These are phyloP conservation scores for Nitzschia palea DNA, from an alignment of 108 stramenopile genomes.

Conservation along the genomic window DNA sequence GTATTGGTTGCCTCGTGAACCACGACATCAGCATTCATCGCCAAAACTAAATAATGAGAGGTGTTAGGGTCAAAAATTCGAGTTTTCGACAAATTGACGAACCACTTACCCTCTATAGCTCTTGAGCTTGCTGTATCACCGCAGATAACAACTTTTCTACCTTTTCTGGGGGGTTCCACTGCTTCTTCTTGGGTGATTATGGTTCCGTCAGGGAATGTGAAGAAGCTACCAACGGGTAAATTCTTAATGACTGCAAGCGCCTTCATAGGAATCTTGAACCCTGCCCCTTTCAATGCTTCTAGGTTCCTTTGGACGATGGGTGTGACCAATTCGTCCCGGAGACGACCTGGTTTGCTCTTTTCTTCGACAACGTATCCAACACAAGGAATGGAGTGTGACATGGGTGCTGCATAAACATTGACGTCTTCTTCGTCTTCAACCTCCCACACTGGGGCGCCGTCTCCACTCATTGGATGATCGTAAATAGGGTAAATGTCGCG, in stretches of 20 bases:
- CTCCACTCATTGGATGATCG: constrained; percentile 61
- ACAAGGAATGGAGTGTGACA: constrained; percentile 94
- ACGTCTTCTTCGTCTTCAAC: constrained; percentile 82
- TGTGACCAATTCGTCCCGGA: constrained; percentile 72
- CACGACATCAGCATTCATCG: constrained; percentile 77
- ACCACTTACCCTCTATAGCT: constrained; percentile 22
- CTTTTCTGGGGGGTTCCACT: constrained; percentile 72
- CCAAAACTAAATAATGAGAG: constrained; percentile 33
- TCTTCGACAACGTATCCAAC: constrained; percentile 93
- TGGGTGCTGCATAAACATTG: constrained; percentile 86
- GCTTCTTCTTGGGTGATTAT: constrained; percentile 79
- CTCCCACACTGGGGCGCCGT: constrained; percentile 87
- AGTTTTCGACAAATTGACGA: background rate
- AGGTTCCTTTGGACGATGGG: constrained; percentile 80
- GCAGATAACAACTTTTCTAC: constrained; percentile 92
- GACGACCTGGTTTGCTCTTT: constrained; percentile 71
- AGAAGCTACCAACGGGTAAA: constrained; percentile 63
- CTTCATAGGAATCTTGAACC: constrained; percentile 83
- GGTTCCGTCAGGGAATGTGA: constrained; percentile 93
- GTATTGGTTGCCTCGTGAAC: constrained; percentile 93
- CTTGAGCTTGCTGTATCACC: constrained; percentile 90
- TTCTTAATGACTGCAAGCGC: constrained; percentile 85
- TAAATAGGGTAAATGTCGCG: constrained; percentile 77
- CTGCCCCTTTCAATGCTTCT: constrained; percentile 60
- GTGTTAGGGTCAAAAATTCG: background rate